Evolutionary conservation across 257 asterid genomes (phyloP).

Genomic region (Lycium barbarum): DNA sequence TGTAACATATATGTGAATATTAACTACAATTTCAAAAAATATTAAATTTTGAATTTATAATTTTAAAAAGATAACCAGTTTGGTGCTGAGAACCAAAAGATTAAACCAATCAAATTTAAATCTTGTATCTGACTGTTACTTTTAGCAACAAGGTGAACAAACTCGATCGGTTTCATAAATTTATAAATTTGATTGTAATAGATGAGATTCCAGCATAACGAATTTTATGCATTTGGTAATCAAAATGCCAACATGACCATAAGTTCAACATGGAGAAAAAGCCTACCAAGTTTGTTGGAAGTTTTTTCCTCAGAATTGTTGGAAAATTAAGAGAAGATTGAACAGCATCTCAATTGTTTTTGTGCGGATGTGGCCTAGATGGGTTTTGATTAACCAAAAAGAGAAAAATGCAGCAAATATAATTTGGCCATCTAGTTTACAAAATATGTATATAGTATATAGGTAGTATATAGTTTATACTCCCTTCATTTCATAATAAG

Average conservation of each 20-base stretch:
- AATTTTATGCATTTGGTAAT: background rate
- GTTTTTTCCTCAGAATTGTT: background rate
- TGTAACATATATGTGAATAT: too few species aligned
- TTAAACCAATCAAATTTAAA: background rate
- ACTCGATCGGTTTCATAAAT: background rate
- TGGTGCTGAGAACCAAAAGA: background rate
- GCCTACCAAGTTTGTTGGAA: background rate
- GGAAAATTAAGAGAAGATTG: background rate
- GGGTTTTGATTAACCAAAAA: background rate
- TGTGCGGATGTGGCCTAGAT: background rate
- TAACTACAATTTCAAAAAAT: background rate
- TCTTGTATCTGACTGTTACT: background rate
- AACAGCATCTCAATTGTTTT: background rate
- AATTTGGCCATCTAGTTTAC: too few species aligned
- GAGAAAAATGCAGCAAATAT: too few species aligned
- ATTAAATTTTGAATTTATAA: background rate
- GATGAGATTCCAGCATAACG: background rate
- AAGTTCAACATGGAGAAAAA: background rate
- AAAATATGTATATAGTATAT: too few species aligned
- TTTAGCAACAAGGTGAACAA: background rate
- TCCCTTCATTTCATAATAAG: too few species aligned
- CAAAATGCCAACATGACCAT: background rate
- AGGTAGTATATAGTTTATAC: too few species aligned
- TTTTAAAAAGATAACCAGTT: background rate
- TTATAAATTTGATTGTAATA: background rate